Evolutionary conservation across 257 asterid species (phyloP).

Genomic region (Solanum sparsipilum): DNA sequence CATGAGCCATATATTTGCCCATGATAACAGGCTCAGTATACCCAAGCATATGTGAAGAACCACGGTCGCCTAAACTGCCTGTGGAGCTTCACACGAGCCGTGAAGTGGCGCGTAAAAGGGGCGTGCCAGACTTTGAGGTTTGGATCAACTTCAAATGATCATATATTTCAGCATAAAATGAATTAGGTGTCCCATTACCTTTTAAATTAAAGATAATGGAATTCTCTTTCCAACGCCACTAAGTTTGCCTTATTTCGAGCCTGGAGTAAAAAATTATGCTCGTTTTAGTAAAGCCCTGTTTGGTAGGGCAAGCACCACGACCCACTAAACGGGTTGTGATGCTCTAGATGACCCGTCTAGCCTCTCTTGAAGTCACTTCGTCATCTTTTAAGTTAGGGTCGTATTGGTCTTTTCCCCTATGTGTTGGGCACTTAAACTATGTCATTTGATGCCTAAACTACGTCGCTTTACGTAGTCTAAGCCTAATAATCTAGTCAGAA

Average conservation of each 20-base stretch:
- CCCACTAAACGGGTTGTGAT: neutral
- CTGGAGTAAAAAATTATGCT: neutral
- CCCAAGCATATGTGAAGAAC: neutral
- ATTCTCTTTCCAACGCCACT: neutral
- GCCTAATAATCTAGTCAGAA: neutral
- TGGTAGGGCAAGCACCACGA: neutral
- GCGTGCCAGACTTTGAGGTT: neutral
- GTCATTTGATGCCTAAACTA: too few relatives aligned
- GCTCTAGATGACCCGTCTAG: neutral
- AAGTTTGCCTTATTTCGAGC: neutral
- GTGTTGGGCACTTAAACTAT: neutral
- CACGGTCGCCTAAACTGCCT: fast-evolving
- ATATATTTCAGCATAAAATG: neutral
- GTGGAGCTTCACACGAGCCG: neutral
- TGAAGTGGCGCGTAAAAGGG: neutral
- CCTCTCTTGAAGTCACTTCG: neutral
- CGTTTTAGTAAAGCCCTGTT: neutral
- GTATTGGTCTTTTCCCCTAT: neutral
- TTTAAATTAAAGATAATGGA: neutral
- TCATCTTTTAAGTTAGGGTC: neutral
- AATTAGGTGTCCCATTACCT: neutral
- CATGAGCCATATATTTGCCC: neutral
- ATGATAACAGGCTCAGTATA: neutral
- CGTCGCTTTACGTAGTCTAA: neutral
- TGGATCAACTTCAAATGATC: neutral